Evolutionary conservation across 2,329 filamentous ascomycete species (phyloP).

Genomic region (Macrophomina tecta): DNA sequence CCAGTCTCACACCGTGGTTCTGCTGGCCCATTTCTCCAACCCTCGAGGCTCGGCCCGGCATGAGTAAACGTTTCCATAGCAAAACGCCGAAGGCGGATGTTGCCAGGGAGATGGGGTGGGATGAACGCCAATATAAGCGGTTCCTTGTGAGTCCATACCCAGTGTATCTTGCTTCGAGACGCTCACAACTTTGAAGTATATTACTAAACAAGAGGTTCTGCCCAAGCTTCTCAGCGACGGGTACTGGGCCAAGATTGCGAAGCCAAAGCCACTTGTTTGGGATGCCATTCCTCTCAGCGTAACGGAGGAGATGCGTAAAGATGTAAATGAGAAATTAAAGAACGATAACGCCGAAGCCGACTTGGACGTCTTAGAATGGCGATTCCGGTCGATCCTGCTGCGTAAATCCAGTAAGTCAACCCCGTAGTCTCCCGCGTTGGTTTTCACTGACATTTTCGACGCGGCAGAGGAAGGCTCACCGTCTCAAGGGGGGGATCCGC

Average conservation of each 20-base stretch:
- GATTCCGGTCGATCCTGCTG: too few species aligned
- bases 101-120: neutral
- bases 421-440: too few species aligned
- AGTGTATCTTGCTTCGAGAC: neutral
- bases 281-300: neutral
- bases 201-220: neutral
- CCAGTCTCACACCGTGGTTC: neutral
- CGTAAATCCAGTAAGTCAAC: too few species aligned
- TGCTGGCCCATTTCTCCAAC: neutral
- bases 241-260: neutral
- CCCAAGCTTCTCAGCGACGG: neutral
- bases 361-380: too few species aligned
- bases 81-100: neutral
- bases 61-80: neutral
- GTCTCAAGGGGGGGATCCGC: too few species aligned
- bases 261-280: neutral
- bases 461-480: too few species aligned
- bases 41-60: neutral
- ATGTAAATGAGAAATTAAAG: neutral
- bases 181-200: neutral
- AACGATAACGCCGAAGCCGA: too few species aligned
- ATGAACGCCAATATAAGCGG: neutral
- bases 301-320: neutral
- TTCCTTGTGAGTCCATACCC: constrained; percentile 2
- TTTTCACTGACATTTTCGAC: too few species aligned